Base-by-base conservation (phyloP, 108 stramenopile species). In the Conticribra guillardii region DNA sequence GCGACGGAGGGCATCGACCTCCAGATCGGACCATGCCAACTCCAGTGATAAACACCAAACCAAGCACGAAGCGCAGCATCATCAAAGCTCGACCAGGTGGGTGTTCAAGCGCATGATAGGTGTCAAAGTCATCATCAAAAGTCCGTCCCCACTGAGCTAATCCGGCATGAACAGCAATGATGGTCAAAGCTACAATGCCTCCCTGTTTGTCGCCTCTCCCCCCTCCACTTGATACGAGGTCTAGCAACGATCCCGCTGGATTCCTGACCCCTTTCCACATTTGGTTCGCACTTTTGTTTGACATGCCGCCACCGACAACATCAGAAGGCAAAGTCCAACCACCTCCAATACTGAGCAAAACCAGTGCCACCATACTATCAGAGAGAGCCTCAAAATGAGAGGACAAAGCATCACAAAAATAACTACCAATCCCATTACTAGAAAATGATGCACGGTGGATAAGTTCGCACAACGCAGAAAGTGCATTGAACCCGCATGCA, bases 51-150 rank as follows among this genome's bases (percentile, higher is more conserved):
- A 84, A 84, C n/a, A 73, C 52, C 22, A 90, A 29, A 3, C 88
- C 90, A 16, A 90, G 66, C 7, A 79, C 22, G 21, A 95, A 64
- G n/a, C 93, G 86, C 30, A 89, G 64, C 1, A 80, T 45, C 89
- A 95, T 90, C 17, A 95, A 65, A 0, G 87, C 76, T 60, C 80
- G 80, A 14, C 93, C 93, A 21, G 93, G 93, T 30, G 84, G 75
- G 71, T 95, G 90, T 61, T 90, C 90, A 41, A 92, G 67, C 32
- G 85, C 84, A 67, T 95, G 93, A 64, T 92, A 92, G 21, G 87
- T 85, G 66, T 95, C 91, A 80, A 95, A 95, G 23, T 95, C 93
- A 53, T 95, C 93, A 66, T 92, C 84, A 67, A 86, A 90, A 16
- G 79, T 90, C 9, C 93, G 67, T 29, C 90, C 89, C 90, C 89